Percentiles rank a stretch among this genome's conserved stretches.
Conservation (phyloP, 140 eudicot species). For the Cichorium intybus region DNA sequence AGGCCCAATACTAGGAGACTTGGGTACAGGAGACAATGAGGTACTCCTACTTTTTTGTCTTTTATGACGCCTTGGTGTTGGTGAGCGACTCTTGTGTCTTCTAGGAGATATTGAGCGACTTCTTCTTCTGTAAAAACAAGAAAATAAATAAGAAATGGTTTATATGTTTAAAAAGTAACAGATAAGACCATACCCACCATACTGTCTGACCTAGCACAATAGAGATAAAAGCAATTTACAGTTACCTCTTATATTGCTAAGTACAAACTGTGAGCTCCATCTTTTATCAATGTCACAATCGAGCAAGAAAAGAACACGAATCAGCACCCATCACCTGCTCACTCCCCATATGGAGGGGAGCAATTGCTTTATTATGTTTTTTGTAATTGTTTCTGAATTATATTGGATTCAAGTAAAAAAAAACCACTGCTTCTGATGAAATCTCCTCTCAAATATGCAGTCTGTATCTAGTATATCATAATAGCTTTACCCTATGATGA, state of each 20-base stretch:
- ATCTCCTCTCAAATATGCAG: conserved; percentile 7
- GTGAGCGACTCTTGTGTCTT: conserved; percentile 67
- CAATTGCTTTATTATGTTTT: conserved; percentile 48
- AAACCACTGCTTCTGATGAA: neutral
- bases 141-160: conserved; percentile 35
- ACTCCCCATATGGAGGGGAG: conserved; percentile 73
- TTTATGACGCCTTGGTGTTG: conserved; percentile 56
- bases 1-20: conserved; percentile 53
- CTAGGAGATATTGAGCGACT: conserved; percentile 84
- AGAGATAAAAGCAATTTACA: conserved; percentile 50
- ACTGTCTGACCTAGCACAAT: conserved; percentile 45
- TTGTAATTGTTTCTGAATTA: conserved; percentile 35
- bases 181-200: conserved; percentile 27
- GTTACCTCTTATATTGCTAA: conserved; percentile 92
- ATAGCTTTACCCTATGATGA: neutral
- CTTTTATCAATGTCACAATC: conserved; percentile 85
- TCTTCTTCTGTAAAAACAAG: conserved; percentile 64
- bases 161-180: conserved; percentile 12
- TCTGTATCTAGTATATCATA: neutral
- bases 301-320: conserved; percentile 71
- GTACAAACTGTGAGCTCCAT: conserved; percentile 90
- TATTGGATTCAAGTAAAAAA: neutral
- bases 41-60: conserved; percentile 58
- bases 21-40: conserved; percentile 52
- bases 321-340: conserved; percentile 84